A percentile compares a stretch with the other conserved stretches of the same genome.
Conservation (phyloP, 495 filamentous ascomycete genomes). For the Durotheca rogersii region DNA sequence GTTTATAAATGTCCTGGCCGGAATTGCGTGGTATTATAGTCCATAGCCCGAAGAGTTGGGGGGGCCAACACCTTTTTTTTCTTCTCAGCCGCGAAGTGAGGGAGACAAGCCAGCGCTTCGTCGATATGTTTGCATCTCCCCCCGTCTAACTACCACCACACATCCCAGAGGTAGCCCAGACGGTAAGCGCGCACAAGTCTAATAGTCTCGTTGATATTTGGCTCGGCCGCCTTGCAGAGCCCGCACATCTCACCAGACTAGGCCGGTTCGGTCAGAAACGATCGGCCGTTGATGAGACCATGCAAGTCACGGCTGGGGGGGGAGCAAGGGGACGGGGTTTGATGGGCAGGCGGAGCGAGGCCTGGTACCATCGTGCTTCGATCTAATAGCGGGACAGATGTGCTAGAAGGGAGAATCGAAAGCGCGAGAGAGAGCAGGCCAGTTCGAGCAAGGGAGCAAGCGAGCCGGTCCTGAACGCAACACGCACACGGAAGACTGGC, state of each 20-base stretch:
- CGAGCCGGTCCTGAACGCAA: too few species aligned
- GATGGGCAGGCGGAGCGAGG: conserved; percentile 18
- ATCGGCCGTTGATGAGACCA: conserved; percentile 6
- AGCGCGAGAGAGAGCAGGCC: too few species aligned
- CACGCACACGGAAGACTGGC: too few species aligned
- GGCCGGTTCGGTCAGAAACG: conserved; percentile 12
- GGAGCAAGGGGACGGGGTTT: neutral
- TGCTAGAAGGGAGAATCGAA: too few species aligned
- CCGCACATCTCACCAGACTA: conserved; percentile 27
- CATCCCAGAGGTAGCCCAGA: neutral
- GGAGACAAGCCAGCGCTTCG: conserved; percentile 21
- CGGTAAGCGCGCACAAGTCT: conserved; percentile 30
- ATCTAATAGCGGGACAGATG: too few species aligned
- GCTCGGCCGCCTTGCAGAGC: conserved; percentile 18
- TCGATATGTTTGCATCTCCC: conserved; percentile 9
- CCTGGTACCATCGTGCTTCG: conserved; percentile 21
- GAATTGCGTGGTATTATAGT: too few species aligned
- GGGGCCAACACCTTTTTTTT: neutral
- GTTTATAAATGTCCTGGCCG: conserved; percentile 20
- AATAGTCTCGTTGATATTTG: conserved; percentile 25
- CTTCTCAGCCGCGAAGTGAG: conserved; percentile 17
- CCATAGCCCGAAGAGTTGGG: too few species aligned
- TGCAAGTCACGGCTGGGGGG: conserved; percentile 20
- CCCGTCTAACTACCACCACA: conserved; percentile 7
- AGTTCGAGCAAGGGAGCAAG: too few species aligned